Percentiles rank a stretch among this genome's conserved stretches.
phyloP scores from a whole-genome alignment of 805 yeast species.

The Dipodascus albidus region DNA sequence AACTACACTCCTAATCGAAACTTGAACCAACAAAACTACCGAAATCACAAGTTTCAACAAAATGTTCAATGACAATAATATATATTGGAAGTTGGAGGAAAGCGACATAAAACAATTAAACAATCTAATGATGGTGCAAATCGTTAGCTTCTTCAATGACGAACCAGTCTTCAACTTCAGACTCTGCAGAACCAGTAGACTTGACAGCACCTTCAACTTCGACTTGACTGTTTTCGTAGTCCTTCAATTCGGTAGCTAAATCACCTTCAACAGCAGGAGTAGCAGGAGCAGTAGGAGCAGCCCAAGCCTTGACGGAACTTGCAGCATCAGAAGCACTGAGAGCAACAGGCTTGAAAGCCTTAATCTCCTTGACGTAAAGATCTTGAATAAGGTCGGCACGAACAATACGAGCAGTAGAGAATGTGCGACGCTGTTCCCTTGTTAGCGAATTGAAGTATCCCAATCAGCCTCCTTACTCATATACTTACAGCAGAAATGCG shows the following conservation, averaged over 20 bases:
- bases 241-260: conserved; percentile 38
- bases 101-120: too few relatives aligned
- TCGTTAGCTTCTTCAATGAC: conserved; percentile 27
- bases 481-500: conserved; percentile 1
- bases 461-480: too few relatives aligned
- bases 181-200: conserved; percentile 14
- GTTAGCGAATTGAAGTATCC: too few relatives aligned
- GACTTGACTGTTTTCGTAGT: conserved; percentile 35
- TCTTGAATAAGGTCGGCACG: conserved; percentile 60
- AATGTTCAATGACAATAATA: not conserved
- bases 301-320: conserved; percentile 73
- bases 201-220: conserved; percentile 24
- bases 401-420: conserved; percentile 7
- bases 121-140: not conserved
- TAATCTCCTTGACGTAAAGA: conserved; percentile 76
- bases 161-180: conserved; percentile 30
- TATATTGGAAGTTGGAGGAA: too few relatives aligned
- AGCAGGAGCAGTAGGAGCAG: conserved; percentile 66
- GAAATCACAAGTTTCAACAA: too few relatives aligned
- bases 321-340: conserved; percentile 64
- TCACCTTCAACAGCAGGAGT: conserved; percentile 78
- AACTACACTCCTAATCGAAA: too few relatives aligned
- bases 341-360: conserved; percentile 78
- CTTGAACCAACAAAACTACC: too few relatives aligned
- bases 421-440: conserved; percentile 1